A percentile compares a stretch with the other conserved stretches of the same genome.
These are phyloP conservation scores for Ogataea minuta DNA, from an alignment of 805 yeast species.

Conservation along the genomic window DNA sequence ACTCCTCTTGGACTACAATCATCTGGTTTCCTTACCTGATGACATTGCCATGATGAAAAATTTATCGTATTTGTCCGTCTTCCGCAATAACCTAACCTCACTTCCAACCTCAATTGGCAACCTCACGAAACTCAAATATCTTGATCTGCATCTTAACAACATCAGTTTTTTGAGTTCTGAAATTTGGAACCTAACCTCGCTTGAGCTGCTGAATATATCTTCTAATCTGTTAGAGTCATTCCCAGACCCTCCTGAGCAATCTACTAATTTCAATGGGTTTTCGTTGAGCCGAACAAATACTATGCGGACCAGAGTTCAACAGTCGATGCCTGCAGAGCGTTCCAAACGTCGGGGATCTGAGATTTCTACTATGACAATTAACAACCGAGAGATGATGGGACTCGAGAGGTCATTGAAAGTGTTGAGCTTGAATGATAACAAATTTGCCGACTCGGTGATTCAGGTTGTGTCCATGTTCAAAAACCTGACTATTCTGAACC, in stretches of 20 bases:
- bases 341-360: conserved; percentile 17
- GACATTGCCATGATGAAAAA: conserved; percentile 59
- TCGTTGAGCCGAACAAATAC: conserved; percentile 9
- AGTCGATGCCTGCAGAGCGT: conserved; percentile 1
- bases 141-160: conserved; percentile 85
- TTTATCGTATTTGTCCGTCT: conserved; percentile 65
- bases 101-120: conserved; percentile 67
- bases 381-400: conserved; percentile 14
- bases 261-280: conserved; percentile 8
- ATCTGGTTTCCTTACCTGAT: conserved; percentile 70
- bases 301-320: conserved; percentile 1
- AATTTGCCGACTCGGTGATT: conserved; percentile 74
- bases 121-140: conserved; percentile 54
- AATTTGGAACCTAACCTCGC: conserved; percentile 59
- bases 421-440: conserved; percentile 78
- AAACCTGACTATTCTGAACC: conserved; percentile 61
- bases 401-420: conserved; percentile 39
- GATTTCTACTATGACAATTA: conserved; percentile 9
- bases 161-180: conserved; percentile 65
- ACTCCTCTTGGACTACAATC: conserved; percentile 76
- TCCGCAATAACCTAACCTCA: conserved; percentile 68
- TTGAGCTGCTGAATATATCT: conserved; percentile 63
- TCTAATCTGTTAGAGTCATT: conserved; percentile 65
- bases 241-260: conserved; percentile 49
- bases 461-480: conserved; percentile 59